Evolutionary conservation across 805 yeast species (phyloP).

Genomic region (Scheffersomyces lignosus): DNA sequence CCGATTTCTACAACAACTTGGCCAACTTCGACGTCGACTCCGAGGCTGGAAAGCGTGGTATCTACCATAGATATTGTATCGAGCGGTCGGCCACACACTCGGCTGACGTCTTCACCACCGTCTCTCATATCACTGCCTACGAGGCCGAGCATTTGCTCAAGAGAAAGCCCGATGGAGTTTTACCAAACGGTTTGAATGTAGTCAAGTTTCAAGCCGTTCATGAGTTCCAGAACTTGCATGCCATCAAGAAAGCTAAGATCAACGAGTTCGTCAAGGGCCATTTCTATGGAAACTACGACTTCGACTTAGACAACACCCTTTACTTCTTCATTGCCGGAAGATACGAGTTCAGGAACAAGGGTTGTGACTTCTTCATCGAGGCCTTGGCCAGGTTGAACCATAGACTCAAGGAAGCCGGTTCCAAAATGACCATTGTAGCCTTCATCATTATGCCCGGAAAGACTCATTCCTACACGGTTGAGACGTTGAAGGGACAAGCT

Average conservation of each 20-base stretch:
- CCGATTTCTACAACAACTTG: conserved; percentile 91
- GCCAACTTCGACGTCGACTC: conserved; percentile 91
- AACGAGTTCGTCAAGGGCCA: conserved; percentile 95
- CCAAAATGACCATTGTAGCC: conserved; percentile 92
- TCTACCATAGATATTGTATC: conserved; percentile 94
- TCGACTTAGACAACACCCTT: conserved; percentile 88
- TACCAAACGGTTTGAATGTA: conserved; percentile 95
- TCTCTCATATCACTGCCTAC: conserved; percentile 94
- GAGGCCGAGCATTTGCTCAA: conserved; percentile 91
- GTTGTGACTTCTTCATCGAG: conserved; percentile 94
- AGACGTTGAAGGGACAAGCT: conserved; percentile 94
- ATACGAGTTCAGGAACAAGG: conserved; percentile 94
- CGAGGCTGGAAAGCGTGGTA: conserved; percentile 97
- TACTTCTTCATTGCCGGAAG: conserved; percentile 97
- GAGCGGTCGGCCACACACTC: conserved; percentile 96
- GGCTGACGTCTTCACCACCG: conserved; percentile 96
- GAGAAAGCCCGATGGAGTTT: conserved; percentile 95
- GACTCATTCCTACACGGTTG: conserved; percentile 91
- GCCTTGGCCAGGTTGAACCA: conserved; percentile 90
- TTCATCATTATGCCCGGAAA: conserved; percentile 98
- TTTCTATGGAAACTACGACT: conserved; percentile 94
- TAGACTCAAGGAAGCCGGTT: conserved; percentile 73
- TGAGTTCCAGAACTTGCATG: conserved; percentile 96
- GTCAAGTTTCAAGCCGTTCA: conserved; percentile 96
- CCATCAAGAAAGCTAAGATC: conserved; percentile 84